Base-by-base conservation (phyloP, 2,329 filamentous ascomycete genomes). In the Cercospora zeae-maydis region DNA sequence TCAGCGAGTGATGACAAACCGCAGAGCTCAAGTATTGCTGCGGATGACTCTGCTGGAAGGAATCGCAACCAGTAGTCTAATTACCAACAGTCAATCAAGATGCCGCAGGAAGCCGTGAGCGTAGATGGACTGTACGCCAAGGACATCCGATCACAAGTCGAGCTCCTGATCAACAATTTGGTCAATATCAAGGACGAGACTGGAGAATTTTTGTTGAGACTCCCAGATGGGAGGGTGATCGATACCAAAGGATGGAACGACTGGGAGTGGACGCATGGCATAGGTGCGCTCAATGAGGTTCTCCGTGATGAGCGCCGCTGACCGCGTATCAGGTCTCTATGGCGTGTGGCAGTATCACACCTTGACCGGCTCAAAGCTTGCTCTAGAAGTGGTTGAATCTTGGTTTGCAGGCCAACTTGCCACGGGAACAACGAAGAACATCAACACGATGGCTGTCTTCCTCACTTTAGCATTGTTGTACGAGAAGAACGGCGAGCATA, bases 191-290 rank as follows among this genome's bases (percentile, higher is more conserved):
- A 86, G 71, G 90, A 93, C 78, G 83, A 82, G 39, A 90, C 88
- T 0, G 90, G 90, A 55, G 82, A 90, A 71, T 93, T 92, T 74
- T 81, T 93, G 24, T 79, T 92, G 63, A 86, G 81, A 19, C 82
- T 93, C 36, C 80, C 83, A 1, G 89, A 93, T 70, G 90, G 90
- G 62, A 84, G 88, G 36, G 80, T 92, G 55, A 92, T 93, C 72
- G 90, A 93, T 76, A 92, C 90, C 62, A 93, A 93, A 76, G 89
- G 89, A 62, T 93, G 90, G 90, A 84, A 89, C 66, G 88, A 88
- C 72, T 93, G 90, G 90, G 89, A 92, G 77, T 73, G 66, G 71
- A 70, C 68, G 30, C 66, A 67, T 36, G 66, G 66, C 8, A 67
- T 67, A 47, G 63, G 66, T 61, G 30, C 34, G 63, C 45, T 33